Conservation (phyloP, 805 yeast genomes). For the Blastobotrys terrestris region DNA sequence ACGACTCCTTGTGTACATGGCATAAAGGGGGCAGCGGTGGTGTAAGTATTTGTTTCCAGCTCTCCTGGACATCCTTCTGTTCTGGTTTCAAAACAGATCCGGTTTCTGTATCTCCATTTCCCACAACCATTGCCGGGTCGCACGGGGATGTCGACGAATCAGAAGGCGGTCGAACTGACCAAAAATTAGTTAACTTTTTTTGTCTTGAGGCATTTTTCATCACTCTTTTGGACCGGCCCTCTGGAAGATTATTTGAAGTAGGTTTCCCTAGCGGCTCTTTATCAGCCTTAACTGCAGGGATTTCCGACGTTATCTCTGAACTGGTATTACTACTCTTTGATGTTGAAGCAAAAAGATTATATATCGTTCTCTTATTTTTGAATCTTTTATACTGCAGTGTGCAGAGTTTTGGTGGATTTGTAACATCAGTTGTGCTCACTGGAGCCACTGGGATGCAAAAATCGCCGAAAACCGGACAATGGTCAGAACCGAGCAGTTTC, state of each 20-base stretch:
- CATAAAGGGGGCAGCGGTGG: constrained; percentile 26
- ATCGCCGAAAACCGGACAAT: constrained; percentile 84
- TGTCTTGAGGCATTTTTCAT: too few relatives aligned
- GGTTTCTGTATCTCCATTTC: not conserved
- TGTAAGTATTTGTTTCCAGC: constrained; percentile 21
- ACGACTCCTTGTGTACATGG: constrained; percentile 30
- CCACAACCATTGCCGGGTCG: too few relatives aligned
- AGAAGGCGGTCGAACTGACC: too few relatives aligned
- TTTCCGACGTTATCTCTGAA: too few relatives aligned
- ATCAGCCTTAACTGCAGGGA: too few relatives aligned
- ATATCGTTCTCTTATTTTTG: not conserved
- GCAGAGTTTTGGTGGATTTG: not conserved
- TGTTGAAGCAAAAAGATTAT: not conserved
- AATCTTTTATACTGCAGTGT: not conserved
- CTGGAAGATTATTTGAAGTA: too few relatives aligned
- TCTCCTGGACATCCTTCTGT: not conserved
- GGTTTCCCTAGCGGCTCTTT: too few relatives aligned
- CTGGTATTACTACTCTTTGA: not conserved
- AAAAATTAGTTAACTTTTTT: too few relatives aligned
- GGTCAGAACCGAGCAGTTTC: constrained; percentile 79
- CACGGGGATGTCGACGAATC: too few relatives aligned
- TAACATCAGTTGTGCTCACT: not conserved
- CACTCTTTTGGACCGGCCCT: too few relatives aligned
- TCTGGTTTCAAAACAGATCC: not conserved
- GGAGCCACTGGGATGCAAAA: constrained; percentile 29